Base-by-base conservation (phyloP, 306 rosid species). In the Cucurbita ficifolia region DNA sequence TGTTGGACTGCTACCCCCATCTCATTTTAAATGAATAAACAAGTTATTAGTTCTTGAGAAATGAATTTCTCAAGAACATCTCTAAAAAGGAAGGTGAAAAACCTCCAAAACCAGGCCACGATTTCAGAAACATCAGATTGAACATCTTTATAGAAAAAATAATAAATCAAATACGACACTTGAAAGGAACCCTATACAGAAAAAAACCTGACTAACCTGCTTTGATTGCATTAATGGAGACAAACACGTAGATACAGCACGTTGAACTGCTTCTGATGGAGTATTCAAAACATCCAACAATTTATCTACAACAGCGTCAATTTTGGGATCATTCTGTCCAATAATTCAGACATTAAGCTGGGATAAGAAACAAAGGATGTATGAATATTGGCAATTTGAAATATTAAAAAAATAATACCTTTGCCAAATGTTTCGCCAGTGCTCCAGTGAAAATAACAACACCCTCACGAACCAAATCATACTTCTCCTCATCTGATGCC, bases 371-470 rank as follows among this genome's bases (percentile, higher is more conserved):
- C 6, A 7, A 50, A 52, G 53, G 3, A 55, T 16, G 60, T 13
- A 16, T 21, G 46, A 73, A 40, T 43, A 73, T 43, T 29, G 8
- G 16, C 56, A 40, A 49, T 24, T 24, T 38, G 16, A 77, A 70
- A 73, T 53, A 71, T 9, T 11, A 48, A 21, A 19, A 22, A 75
- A 24, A 74, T 52, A 51, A 70, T 53, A 90, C 98, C 97, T 90
- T 94, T 48, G 84, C 90, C 87, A 94, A 85, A 77, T 94, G 97
- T 81, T 94, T 94, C 68, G 99, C 97, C 80, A 94, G 79, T 35
- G 97, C 99, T 80, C 99, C 99, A 12, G 96, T 89, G 78, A 94
- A 94, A 72, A 94, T 94, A 84, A 94, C 99, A 76, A 94, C 99
- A 74, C 99, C 99, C 79, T 94, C 97, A 46, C 99, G 96, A 81